A percentile compares a stretch with the other conserved stretches of the same genome.
Evolutionary conservation across 1,139 yeast species (phyloP).

Genomic region (Candida frijolesensis): DNA sequence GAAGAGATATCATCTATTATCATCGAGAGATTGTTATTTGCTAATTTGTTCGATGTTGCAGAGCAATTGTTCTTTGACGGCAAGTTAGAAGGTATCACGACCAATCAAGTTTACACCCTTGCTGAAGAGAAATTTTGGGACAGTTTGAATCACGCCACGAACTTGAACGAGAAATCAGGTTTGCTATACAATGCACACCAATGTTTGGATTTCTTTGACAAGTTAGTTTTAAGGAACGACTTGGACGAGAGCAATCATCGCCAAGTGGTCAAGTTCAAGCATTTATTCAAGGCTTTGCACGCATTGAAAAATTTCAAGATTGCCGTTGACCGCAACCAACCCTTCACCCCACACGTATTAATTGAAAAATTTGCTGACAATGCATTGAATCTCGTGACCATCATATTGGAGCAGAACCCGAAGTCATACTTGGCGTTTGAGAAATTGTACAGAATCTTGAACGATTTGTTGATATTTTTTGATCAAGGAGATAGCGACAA

Average conservation of each 20-base stretch:
- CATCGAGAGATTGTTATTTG: conserved; percentile 40
- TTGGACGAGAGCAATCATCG: conserved; percentile 17
- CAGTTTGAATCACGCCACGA: conserved; percentile 50
- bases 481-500: conserved; percentile 11
- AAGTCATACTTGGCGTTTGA: conserved; percentile 53
- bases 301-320: conserved; percentile 38
- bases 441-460: conserved; percentile 43
- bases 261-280: conserved; percentile 29
- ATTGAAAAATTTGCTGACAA: conserved; percentile 25
- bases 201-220: conserved; percentile 40
- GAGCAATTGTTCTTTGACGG: conserved; percentile 20
- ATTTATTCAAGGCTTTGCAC: conserved; percentile 29
- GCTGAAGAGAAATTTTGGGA: conserved; percentile 53
- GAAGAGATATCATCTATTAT: conserved; percentile 33
- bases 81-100: conserved; percentile 19
- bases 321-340: conserved; percentile 33
- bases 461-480: conserved; percentile 35
- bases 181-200: conserved; percentile 43
- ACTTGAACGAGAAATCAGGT: conserved; percentile 51
- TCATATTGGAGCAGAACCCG: conserved; percentile 57
- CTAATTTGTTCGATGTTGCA: conserved; percentile 38
- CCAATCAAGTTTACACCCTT: conserved; percentile 22
- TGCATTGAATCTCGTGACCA: conserved; percentile 31
- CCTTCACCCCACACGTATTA: conserved; percentile 32
- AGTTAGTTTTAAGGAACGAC: conserved; percentile 15